Conservation (phyloP, 306 rosid genomes). For the Comarum palustre region DNA sequence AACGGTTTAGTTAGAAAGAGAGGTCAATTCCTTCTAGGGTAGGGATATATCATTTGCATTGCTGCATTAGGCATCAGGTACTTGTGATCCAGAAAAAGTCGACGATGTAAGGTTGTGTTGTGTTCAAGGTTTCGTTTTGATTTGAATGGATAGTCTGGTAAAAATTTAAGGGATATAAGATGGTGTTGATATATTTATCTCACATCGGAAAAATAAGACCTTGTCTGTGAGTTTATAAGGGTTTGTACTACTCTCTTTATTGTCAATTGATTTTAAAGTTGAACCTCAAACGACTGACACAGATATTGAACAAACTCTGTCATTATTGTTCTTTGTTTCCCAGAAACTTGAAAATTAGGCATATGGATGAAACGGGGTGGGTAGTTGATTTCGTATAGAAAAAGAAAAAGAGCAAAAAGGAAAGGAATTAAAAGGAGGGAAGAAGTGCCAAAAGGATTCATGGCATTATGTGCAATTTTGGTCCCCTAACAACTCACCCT, state of each 20-base stretch:
- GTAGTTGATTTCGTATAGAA: slow-evolving; percentile 42
- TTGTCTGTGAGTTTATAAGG: no score
- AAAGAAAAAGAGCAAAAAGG: slow-evolving; percentile 37
- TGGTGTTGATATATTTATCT: no score
- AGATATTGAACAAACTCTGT: slow-evolving; percentile 15
- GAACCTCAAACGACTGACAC: no score
- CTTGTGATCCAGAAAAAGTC: background rate
- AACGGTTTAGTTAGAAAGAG: background rate
- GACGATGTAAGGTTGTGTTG: background rate
- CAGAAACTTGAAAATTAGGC: slow-evolving; percentile 33
- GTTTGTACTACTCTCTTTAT: no score
- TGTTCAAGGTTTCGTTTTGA: background rate
- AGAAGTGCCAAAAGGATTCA: slow-evolving; percentile 38
- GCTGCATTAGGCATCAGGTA: slow-evolving; percentile 6
- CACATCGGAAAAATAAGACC: no score
- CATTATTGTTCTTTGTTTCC: slow-evolving; percentile 28
- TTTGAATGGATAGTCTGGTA: background rate
- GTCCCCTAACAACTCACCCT: slow-evolving; percentile 54
- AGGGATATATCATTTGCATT: slow-evolving; percentile 12
- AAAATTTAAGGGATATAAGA: background rate
- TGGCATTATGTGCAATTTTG: slow-evolving; percentile 37
- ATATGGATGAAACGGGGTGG: slow-evolving; percentile 53
- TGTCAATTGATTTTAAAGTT: no score
- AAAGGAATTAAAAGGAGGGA: slow-evolving; percentile 34
- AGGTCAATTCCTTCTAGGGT: slow-evolving; percentile 5